Base-by-base conservation (phyloP, 164 flowering plant genomes). In the Vitis rotundifolia region DNA sequence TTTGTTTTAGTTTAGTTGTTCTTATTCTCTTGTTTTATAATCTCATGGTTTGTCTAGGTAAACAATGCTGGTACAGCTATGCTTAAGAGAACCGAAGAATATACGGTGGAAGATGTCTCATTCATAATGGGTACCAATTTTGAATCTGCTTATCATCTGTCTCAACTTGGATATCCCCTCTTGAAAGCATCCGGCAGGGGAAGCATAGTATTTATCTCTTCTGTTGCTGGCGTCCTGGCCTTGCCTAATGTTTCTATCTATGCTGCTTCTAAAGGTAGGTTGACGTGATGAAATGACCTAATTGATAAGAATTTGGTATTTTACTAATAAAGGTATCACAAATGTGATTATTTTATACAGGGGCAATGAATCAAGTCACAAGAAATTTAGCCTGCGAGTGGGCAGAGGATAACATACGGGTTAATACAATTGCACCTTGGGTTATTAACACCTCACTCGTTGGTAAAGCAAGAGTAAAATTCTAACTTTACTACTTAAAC, bases 341-440 rank as follows among this genome's bases (percentile, higher is more conserved):
- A 22, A 22, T 22, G 26, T 22, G 26, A 22, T 22, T 22, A 22
- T 22, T 22, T 55, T 22, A 14, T 59, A 53, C 10, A 87, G 90
- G 85, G 63, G 89, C 89, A 3, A 73, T 85, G 12, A 85, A 85
- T 73, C 89, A 85, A 73, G 16, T 82, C 1, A 74, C 85, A 0
- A 87, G 57, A 70, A 84, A 75, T 48, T 75, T 87, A 71, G 89
- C 91, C 0, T 84, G 85, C 48, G 91, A 84, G 44, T 87, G 91
- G 91, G 85, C 86, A 11, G 80, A 82, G 57, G 91, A 85, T 60
- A 81, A 79, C 22, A 83, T 87, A 15, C 76, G 89, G 1, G 44
- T 54, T 22, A 87, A 87, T 55, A 18, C 80, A 2, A 87, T 85
- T 15, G 78, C 87, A 1, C 90, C 88, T 1, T 75, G 79, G 78